Conservation (phyloP, 352 stramenopile species). For the Globisporangium nodosum region DNA sequence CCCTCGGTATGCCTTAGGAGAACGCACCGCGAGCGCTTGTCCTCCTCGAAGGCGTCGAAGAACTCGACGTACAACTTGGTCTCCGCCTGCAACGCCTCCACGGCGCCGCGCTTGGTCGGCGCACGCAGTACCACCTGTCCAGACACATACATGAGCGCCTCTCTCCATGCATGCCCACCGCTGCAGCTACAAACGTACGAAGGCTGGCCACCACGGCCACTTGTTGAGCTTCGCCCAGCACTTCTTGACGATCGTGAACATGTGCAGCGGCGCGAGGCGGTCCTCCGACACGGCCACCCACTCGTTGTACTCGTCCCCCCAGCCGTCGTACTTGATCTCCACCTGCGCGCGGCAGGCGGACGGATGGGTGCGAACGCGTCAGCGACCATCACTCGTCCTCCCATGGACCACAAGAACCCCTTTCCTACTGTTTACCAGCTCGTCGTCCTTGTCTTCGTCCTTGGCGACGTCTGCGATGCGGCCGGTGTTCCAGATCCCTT, state of each 20-base stretch:
- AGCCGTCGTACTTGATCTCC: constrained; percentile 83
- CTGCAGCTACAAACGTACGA: constrained; percentile 28
- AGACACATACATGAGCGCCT: not conserved
- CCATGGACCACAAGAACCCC: too few species aligned
- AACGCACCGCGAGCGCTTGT: constrained; percentile 49
- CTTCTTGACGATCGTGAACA: constrained; percentile 82
- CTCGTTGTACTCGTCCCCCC: constrained; percentile 79
- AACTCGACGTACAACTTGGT: constrained; percentile 83
- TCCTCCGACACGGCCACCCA: constrained; percentile 49
- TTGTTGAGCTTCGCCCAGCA: constrained; percentile 83
- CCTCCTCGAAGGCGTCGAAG: constrained; percentile 70
- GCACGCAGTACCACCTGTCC: constrained; percentile 59
- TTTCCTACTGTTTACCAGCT: constrained; percentile 22
- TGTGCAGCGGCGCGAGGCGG: constrained; percentile 68
- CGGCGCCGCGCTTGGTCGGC: constrained; percentile 44
- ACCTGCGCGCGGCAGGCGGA: constrained; percentile 21
- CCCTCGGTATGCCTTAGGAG: too few species aligned
- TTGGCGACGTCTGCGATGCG: constrained; percentile 59
- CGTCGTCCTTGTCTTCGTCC: constrained; percentile 50
- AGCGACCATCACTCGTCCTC: not conserved
- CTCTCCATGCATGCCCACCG: not conserved
- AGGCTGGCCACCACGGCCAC: constrained; percentile 80
- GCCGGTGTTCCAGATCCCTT: constrained; percentile 82
- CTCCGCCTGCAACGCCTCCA: constrained; percentile 52
- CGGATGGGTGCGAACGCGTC: not conserved